A percentile compares a stretch with the other conserved stretches of the same genome.
These are phyloP conservation scores for Entoloma clypeatum DNA, from an alignment of 1,284 basidiomycete genomes.

Conservation along the genomic window DNA sequence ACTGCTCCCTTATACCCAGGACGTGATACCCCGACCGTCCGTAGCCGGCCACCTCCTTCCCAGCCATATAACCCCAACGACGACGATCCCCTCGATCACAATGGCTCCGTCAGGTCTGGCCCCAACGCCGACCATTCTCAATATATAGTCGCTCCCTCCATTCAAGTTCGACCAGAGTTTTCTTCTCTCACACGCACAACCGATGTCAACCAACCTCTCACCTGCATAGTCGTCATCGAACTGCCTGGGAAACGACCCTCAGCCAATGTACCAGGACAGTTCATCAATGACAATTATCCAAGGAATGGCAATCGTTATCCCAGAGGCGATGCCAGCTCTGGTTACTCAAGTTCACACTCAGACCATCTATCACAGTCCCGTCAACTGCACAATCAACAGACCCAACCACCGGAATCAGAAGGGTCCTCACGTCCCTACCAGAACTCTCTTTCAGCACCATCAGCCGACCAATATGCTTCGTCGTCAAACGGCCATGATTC, in stretches of 20 bases:
- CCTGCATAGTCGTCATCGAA: slow-evolving; percentile 88
- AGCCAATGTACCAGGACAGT: slow-evolving; percentile 55
- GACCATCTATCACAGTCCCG: slow-evolving; percentile 29
- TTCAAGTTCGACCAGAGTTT: slow-evolving; percentile 88
- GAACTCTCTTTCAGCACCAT: slow-evolving; percentile 24
- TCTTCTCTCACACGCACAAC: slow-evolving; percentile 69
- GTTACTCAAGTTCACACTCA: slow-evolving; percentile 35
- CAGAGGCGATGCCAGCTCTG: slow-evolving; percentile 35
- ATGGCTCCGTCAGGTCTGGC: slow-evolving; percentile 46
- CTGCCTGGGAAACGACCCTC: slow-evolving; percentile 69
- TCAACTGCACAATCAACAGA: slow-evolving; percentile 20
- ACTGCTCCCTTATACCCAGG: slow-evolving; percentile 60
- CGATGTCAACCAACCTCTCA: slow-evolving; percentile 76
- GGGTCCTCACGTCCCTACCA: slow-evolving; percentile 26
- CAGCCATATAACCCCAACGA: slow-evolving; percentile 60
- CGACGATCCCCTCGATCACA: slow-evolving; percentile 76
- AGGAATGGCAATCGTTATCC: slow-evolving; percentile 29
- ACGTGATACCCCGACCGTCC: slow-evolving; percentile 52
- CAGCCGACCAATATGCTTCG: slow-evolving; percentile 29
- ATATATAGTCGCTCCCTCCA: slow-evolving; percentile 83
- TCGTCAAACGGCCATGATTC: slow-evolving; percentile 34
- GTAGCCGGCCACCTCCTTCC: slow-evolving; percentile 30
- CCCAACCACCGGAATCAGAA: slow-evolving; percentile 20
- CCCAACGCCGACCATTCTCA: slow-evolving; percentile 45
- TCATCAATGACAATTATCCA: slow-evolving; percentile 45